Conservation (phyloP, 2,329 filamentous ascomycete species). For the Aspergillus intermedius region DNA sequence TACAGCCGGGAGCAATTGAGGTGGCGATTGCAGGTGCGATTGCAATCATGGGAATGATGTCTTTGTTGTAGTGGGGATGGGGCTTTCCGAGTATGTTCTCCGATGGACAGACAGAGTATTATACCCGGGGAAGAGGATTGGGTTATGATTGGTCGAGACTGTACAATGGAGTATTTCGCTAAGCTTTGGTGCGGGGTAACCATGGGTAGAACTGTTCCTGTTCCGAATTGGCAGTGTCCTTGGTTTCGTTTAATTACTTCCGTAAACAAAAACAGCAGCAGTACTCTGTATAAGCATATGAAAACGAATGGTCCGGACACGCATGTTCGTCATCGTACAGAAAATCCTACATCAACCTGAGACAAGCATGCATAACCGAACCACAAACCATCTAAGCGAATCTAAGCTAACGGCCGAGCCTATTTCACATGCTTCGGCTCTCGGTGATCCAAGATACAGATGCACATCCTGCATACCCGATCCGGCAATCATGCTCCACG, state of each 20-base stretch:
- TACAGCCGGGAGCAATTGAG: slow-evolving; percentile 13
- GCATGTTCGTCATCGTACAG: no score
- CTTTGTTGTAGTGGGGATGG: slow-evolving; percentile 14
- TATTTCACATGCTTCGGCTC: no score
- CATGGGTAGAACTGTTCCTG: neutral
- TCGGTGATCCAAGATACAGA: neutral
- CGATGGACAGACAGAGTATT: neutral
- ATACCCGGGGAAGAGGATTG: slow-evolving; percentile 1
- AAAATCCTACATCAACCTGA: no score
- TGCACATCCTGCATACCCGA: neutral
- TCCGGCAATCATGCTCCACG: neutral
- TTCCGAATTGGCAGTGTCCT: neutral
- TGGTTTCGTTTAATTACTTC: no score
- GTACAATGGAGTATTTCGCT: neutral
- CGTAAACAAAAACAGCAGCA: no score
- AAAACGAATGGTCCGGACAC: no score
- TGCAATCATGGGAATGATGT: slow-evolving; percentile 16
- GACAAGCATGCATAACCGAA: no score
- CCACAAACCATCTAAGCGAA: no score
- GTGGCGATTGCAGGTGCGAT: slow-evolving; percentile 16
- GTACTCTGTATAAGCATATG: no score
- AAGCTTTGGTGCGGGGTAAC: neutral
- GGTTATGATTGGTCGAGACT: neutral
- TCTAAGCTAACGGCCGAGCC: no score
- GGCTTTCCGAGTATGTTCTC: no score